Evolutionary conservation across 192 early-diverging fungal species (phyloP), one percentile per base, ranked within the genome.

Genomic region (Mortierella alpina): DNA sequence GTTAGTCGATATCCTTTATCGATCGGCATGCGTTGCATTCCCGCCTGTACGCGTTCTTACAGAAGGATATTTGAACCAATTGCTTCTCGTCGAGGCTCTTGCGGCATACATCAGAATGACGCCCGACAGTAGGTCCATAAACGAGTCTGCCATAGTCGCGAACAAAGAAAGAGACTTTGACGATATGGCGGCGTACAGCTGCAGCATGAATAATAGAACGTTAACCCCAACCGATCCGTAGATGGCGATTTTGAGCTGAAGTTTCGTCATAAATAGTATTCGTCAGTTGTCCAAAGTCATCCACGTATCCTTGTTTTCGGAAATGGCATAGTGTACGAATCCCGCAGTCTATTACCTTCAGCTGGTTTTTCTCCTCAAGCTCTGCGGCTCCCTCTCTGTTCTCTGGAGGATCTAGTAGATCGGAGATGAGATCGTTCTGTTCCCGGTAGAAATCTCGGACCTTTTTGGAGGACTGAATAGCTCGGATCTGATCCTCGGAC

Each of bases 371-470:
- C 20, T 68, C 66, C 52, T 84, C 76, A 13, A 73, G 57, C 44
- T 88, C 83, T 61, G 87, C 72, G 45, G 58, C 68, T 63, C 66
- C 72, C 70, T 74, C 56, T 51, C 82, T 59, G 20, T 75, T 76
- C 56, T 81, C 77, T 23, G 83, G 67, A 22, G 92, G 89, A 9
- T 85, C 82, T 45, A 96, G 77, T 50, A 95, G 88, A 57, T 88
- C 85, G 57, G 93, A 86, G 74, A 96, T 96, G 50, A 92, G 85
- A 54, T 93, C 89, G 71, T 97, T 96, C 71, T 97, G 96, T 45
- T 86, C 75, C 59, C 91, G 71, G 80, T 97, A 97, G 69, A 95
- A 97, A 23, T 85, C 77, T 46, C 82, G 84, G n/a, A 93, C 73
- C 7, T 87, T 83, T 44, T 85, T 85, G 59, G 80, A 83, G 6